Evolutionary conservation across 495 filamentous ascomycete genomes (phyloP), one percentile per base, ranked within the genome.

Genomic region (Aspergillus homomorphus): DNA sequence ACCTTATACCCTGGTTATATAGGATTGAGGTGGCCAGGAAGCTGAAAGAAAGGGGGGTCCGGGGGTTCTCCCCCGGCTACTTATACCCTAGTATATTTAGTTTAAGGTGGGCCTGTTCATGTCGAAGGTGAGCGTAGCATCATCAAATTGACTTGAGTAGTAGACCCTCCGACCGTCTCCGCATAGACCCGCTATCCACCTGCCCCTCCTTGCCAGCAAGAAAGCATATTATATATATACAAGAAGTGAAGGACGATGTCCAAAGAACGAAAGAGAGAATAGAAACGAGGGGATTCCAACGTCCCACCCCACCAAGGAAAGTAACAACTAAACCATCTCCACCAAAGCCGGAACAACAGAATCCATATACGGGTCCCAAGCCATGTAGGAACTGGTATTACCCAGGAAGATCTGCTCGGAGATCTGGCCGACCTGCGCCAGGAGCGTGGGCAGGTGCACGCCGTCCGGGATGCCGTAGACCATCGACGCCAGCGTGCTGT

Each of bases 391-490:
- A 10, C 48, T 51, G 14, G 48, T 51, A 30, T 51, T 51, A 15
- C 48, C 48, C 48, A 51, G 18, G 24, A 51, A 51, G 24, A 51
- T 51, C 48, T 51, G 48, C 15, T 51, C 48, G 48, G 48, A 51
- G 48, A 51, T 30, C 4, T 33, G 30, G 1, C 48, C 48, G 7
- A 51, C 48, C 48, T 51, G 48, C 15, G 24, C 14, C 3, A 51
- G 5, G 12, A 51, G 48, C 4, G 48, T 51, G 24, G 48, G 48
- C 23, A 51, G 48, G 16, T 51, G 21, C 15, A 51, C 48, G 24
- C 8, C 16, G 16, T 51, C 48, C 23, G 67, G 67, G 1, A 67
- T 20, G 21, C 30, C 59, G 55, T 70, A 63, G 10, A 71, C 54
- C 45, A 71, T 66, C 51, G 51, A 62, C 33, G 57, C 61, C 18